Evolutionary conservation across 441 rosid species (phyloP), one percentile per base, ranked within the genome.

Genomic region (Gossypium trilobum): DNA sequence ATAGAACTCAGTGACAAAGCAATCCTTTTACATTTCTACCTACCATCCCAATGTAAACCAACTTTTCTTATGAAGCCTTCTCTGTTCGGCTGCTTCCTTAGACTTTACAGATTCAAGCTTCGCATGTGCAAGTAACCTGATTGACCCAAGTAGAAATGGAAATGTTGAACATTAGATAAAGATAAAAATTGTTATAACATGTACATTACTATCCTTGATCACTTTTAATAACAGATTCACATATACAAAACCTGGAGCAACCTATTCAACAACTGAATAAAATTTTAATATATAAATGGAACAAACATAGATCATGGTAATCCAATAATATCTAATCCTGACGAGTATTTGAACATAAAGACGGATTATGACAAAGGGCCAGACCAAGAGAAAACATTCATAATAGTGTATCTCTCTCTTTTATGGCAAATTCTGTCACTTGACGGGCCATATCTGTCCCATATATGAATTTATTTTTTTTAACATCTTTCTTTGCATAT

Each of bases 91-190:
- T 70, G 91, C 99, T 83, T 91, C 97, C 86, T 93, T 95, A 7
- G 91, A 83, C 75, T 82, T 89, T 46, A 88, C 91, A 74, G 94
- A 90, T 87, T 93, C 98, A 82, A 89, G 88, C 87, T 93, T 95
- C 65, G 97, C 99, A 87, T 95, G 99, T 74, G 98, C 98, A 81
- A 95, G 99, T 73, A 95, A 84, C 97, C 99, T 95, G 80, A 71
- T 75, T 19, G 46, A 62, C 66, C 54, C 71, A 80, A 42, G 76
- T 2, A 16, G 64, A 73, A 64, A 65, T 22, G 23, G 55, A 52
- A 71, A 54, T 17, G 48, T 67, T 56, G 54, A 62, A 73, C 51
- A 70, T 14, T 58, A 17, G 60, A 29, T 27, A 54, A 68, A 42
- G 60, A 36, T 1, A 55, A 39, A 14, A 33, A 5, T 9, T 65